Evolutionary conservation across 1,284 basidiomycete species (phyloP), one percentile per base, ranked within the genome.

Genomic region (Pseudozyma thailandica): DNA sequence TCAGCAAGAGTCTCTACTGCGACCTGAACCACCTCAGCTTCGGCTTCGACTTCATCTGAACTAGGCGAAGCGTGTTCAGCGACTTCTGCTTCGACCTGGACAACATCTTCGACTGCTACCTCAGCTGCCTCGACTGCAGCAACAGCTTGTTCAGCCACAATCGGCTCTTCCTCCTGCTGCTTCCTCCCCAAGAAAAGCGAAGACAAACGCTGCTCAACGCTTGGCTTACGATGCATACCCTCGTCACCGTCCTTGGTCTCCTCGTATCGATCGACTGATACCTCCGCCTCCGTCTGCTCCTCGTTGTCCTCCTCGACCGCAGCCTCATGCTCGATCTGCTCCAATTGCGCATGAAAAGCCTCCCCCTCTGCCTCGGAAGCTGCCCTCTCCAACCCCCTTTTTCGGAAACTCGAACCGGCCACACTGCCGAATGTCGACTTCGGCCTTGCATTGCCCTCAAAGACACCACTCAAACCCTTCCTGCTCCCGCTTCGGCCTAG

Each of bases 301-400:
- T 30, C 37, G 20, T 30, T 21, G 6, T 13, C 27, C 38, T 37
- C 37, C 18, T 30, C 39, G 20, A 23, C 16, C 39, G 6, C 30
- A 27, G 15, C 52, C 5, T 45, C 39, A 31, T 16, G 16, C 37
- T 57, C 44, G 15, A 30, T 6, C 27, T 23, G 23, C 21, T 68
- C 64, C 15, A 58, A 25, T 26, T 43, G 23, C 6, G 53, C 58
- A 44, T 47, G 38, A 20, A 50, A 16, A 18, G 52, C 49, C 16
- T 69, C 71, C 3, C 26, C 54, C 37, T 69, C 65, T 6, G 62
- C 70, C 42, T 62, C 62, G 3, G 50, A 58, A 1, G 60, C 68
- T 18, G 68, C 63, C 6, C 69, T 42, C 13, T 59, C 64, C 35
- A 72, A 27, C 9, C 43, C 56, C 8, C 50, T 50, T 33, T 47